Percentiles rank a stretch among this genome's conserved stretches.
phyloP scores from a whole-genome alignment of 805 yeast genomes.

The Candida fluviatilis region DNA sequence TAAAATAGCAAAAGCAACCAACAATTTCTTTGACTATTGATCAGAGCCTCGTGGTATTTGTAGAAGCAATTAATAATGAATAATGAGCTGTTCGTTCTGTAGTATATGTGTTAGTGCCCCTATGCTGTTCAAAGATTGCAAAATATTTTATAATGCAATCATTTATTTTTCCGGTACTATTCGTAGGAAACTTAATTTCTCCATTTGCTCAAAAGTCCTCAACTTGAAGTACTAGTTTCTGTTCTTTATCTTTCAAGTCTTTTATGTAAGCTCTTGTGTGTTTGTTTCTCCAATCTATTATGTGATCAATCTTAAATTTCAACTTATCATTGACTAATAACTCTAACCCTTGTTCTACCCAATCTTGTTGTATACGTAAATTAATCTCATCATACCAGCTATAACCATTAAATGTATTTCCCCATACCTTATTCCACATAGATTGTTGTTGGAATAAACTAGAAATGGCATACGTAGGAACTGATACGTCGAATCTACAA shows the following conservation, averaged over 20 bases:
- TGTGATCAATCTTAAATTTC: constrained; percentile 26
- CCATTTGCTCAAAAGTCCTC: constrained; percentile 26
- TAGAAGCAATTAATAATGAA: too few species aligned
- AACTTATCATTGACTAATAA: constrained; percentile 23
- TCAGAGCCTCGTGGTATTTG: too few species aligned
- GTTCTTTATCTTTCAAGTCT: constrained; percentile 24
- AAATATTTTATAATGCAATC: too few species aligned
- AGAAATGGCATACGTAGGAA: constrained; percentile 34
- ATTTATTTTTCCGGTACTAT: too few species aligned
- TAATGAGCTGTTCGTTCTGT: too few species aligned
- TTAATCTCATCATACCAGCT: constrained; percentile 32
- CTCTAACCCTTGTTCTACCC: constrained; percentile 33
- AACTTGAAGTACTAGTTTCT: constrained; percentile 30
- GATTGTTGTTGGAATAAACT: constrained; percentile 11
- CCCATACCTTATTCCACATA: constrained; percentile 33
- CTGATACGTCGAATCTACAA: constrained; percentile 25
- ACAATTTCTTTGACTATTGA: too few species aligned
- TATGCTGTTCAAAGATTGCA: too few species aligned
- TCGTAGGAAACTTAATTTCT: neutral
- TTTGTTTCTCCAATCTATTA: constrained; percentile 36
- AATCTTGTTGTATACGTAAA: constrained; percentile 20
- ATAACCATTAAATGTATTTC: constrained; percentile 30
- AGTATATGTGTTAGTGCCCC: too few species aligned
- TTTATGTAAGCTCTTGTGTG: constrained; percentile 22
- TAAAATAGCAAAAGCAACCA: too few species aligned